These are phyloP conservation scores for Diddensiella santjacobensis DNA, from an alignment of 805 yeast genomes.

Conservation along the genomic window DNA sequence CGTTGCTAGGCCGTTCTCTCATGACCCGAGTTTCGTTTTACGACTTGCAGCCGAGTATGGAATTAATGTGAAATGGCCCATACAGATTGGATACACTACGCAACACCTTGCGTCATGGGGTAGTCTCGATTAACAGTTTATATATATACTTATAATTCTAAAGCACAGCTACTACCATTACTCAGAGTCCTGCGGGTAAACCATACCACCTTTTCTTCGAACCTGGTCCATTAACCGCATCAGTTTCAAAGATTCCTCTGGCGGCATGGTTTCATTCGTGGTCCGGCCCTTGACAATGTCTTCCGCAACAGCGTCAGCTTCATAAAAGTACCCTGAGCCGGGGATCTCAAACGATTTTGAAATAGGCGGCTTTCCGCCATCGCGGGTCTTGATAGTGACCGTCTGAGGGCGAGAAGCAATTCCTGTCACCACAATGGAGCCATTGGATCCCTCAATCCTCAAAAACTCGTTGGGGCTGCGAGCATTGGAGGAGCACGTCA, in stretches of 20 bases:
- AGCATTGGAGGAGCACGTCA: not conserved
- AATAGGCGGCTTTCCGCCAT: not conserved
- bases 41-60: slow-evolving; percentile 49
- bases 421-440: not conserved
- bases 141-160: too few species aligned
- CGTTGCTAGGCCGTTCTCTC: slow-evolving; percentile 45
- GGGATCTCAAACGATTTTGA: not conserved
- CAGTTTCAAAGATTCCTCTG: not conserved
- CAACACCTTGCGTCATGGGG: not conserved
- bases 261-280: not conserved
- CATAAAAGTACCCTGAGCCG: not conserved
- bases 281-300: not conserved
- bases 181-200: not conserved
- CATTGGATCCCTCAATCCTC: slow-evolving; percentile 2
- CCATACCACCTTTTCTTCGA: not conserved
- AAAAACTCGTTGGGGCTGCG: not conserved
- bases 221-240: slow-evolving; percentile 4
- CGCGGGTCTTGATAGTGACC: not conserved
- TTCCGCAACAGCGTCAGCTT: not conserved
- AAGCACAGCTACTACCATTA: too few species aligned
- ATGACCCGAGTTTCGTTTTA: slow-evolving; percentile 47
- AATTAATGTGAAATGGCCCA: slow-evolving; percentile 39
- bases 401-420: not conserved
- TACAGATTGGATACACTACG: slow-evolving; percentile 20
- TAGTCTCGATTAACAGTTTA: not conserved